Percentiles rank a stretch among this genome's conserved stretches.
Conservation (phyloP, 257 asterid species). For the Craterostigma plantagineum region DNA sequence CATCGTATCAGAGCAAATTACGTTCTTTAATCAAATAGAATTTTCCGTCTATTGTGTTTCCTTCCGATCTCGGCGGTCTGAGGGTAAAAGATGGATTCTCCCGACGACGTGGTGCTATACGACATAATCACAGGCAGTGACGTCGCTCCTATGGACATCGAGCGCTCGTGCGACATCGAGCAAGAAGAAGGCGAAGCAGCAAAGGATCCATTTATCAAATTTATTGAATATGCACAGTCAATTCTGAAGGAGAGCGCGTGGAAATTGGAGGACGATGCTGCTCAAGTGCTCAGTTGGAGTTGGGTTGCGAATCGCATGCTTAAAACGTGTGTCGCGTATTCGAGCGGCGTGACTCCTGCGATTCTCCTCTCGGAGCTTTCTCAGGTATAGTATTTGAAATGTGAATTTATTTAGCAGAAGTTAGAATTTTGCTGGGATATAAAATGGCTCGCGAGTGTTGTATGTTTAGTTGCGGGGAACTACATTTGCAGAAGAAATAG, state of each 20-base stretch:
- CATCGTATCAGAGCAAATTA: too few relatives aligned
- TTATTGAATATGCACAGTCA: slow-evolving; percentile 44
- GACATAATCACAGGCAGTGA: slow-evolving; percentile 19
- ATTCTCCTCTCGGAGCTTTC: slow-evolving; percentile 87
- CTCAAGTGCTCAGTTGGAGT: slow-evolving; percentile 55
- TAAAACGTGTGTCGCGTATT: slow-evolving; percentile 50
- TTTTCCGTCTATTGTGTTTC: too few relatives aligned
- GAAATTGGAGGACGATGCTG: slow-evolving; percentile 20
- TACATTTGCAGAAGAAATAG: too few relatives aligned
- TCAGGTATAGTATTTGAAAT: slow-evolving; percentile 23
- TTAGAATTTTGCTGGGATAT: not conserved
- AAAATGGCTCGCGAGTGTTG: not conserved
- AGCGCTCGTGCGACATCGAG: slow-evolving; percentile 10
- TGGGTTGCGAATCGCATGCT: slow-evolving; percentile 71
- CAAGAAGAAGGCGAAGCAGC: slow-evolving; percentile 22
- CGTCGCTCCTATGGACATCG: slow-evolving; percentile 32
- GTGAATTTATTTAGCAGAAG: not conserved
- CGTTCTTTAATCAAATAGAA: too few relatives aligned
- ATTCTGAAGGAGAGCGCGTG: slow-evolving; percentile 16
- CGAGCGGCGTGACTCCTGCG: slow-evolving; percentile 94
- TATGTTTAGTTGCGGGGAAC: not conserved
- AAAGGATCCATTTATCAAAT: slow-evolving; percentile 46
- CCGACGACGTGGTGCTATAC: slow-evolving; percentile 14
- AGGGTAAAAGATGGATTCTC: slow-evolving; percentile 13
- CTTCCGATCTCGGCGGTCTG: not conserved